Base-by-base conservation (phyloP, 129 eudicot species). In the Mikania micrantha region DNA sequence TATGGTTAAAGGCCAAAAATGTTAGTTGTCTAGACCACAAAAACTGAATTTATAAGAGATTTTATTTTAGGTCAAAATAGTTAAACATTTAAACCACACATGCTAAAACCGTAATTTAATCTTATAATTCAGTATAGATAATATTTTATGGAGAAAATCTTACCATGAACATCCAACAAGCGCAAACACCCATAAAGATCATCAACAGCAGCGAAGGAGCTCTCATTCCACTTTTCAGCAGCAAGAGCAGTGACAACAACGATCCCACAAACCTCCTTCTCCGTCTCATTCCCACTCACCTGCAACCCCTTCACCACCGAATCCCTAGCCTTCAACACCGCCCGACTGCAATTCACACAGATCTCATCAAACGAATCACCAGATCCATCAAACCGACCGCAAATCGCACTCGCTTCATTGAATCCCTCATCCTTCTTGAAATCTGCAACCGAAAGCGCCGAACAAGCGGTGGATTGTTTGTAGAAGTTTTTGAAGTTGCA, bases 191-290 rank as follows among this genome's bases (percentile, higher is more conserved):
- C 61, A 38, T 70, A 82, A 13, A 86, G 19, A 68, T 75, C 80
- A 47, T 80, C 58, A 20, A 80, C 68, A n/a, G 17, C 21, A 4
- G 24, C 50, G 4, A 61, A 63, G 11, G 76, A 69, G 48, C 36
- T 67, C 62, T 83, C 72, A 3, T 69, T 77, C 74, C 78, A 66
- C 13, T 40, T 52, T 57, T 32, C 47, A 0, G 93, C 78, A 32
- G 77, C 77, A 40, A 88, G 53, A 19, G 84, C 77, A 34, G 76
- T 72, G 3, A 88, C 82, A 29, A 83, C 49, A 3, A 85, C 87
- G 12, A 88, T 79, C 44, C 80, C 82, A 71, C 96, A 88, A 34
- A 67, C 60, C 15, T 69, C 82, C 20, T 38, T 67, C 70, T 83
- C 90, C 4, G 80, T 69, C 13, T 63, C 21, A 13, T 77, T 80